phyloP scores from a whole-genome alignment of 129 eudicot genomes.

The Cynara cardunculus region DNA sequence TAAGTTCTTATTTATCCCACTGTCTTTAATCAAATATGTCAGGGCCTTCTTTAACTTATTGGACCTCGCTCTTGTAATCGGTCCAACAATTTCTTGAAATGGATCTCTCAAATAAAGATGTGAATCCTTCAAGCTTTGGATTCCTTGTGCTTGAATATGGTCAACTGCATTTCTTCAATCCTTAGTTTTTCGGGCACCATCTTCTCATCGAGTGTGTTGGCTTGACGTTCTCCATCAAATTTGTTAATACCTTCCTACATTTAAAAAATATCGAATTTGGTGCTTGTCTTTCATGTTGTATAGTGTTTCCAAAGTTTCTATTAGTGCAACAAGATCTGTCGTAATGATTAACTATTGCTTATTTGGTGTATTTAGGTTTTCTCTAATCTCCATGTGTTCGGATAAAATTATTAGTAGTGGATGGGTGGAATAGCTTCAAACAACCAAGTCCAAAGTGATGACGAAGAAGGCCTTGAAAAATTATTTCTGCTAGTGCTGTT shows the following conservation, averaged over 20 bases:
- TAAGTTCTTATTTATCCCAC: too few relatives aligned
- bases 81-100: too few relatives aligned
- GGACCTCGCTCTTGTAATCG: too few relatives aligned
- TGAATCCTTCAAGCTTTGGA: too few relatives aligned
- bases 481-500: neutral
- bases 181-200: neutral
- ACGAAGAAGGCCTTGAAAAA: neutral
- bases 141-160: too few relatives aligned
- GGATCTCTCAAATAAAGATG: too few relatives aligned
- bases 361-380: neutral
- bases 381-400: neutral
- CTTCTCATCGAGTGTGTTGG: neutral
- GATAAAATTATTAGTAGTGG: neutral
- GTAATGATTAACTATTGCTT: neutral
- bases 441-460: neutral
- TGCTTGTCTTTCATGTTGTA: neutral
- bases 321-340: neutral
- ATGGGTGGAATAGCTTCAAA: too few relatives aligned
- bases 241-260: neutral
- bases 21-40: too few relatives aligned
- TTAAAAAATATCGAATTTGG: neutral
- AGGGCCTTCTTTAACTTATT: too few relatives aligned
- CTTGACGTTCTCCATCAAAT: neutral
- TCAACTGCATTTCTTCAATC: neutral
- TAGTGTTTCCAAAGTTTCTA: neutral